Base-by-base conservation (phyloP, 2,329 filamentous ascomycete species). In the Nothophaeocryptopus gaeumannii region DNA sequence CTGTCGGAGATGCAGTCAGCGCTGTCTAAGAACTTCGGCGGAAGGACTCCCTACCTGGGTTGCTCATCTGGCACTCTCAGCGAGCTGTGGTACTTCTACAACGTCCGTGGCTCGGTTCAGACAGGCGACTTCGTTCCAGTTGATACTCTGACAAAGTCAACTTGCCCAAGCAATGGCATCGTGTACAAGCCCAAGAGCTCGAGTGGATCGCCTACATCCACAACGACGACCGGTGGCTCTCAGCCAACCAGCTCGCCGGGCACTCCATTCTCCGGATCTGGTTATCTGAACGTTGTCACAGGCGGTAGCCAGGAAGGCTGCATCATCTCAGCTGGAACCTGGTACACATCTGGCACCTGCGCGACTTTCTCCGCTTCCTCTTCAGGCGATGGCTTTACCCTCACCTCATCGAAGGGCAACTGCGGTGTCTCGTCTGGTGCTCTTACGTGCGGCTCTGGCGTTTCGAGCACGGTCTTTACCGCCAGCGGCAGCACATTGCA, bases 321-420 rank as follows among this genome's bases (percentile, higher is more conserved):
- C 58, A 75, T 88, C 50, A 88, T 88, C 63, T 78, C 78, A 47
- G 74, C 70, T 8, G 85, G 85, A 0, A 80, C 78, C 0, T 89
- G 85, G 85, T 88, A 85, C 62, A 76, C 77, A 0, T 77, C 74
- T 1, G 84, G 84, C 2, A 85, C 83, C 0, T 88, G 84, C 62
- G 85, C 85, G 1, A 85, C 79, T 0, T 85, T 81, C 64, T 81
- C 76, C 0, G 81, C 82, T 4, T 69, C 76, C 3, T 51, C 73
- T 1, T 60, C 58, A 12, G 68, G 69, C 38, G 63, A 63, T 43
- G 77, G 76, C 36, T 82, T 83, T 69, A 83, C 79, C 0, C 67
- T 85, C 10, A 73, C 68, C 40, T 80, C 79, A 10, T 79, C 76
- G 39, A 84, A 82, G 62, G 82, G 82, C 5, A 67, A 65, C 11